These are phyloP conservation scores for Xylariales sp. DNA, from an alignment of 2,329 filamentous ascomycete genomes.

Conservation along the genomic window DNA sequence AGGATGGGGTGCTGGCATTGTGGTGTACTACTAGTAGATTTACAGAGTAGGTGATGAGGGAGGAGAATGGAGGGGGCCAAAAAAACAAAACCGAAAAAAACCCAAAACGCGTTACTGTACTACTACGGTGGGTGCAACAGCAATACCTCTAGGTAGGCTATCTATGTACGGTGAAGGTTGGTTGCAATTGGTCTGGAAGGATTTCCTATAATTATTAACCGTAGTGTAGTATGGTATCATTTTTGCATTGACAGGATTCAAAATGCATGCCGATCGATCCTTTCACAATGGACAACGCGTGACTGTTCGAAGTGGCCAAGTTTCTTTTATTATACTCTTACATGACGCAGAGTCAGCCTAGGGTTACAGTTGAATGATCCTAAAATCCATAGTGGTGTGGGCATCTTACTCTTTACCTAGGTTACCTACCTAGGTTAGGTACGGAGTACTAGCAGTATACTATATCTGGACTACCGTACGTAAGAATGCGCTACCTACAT, in stretches of 20 bases:
- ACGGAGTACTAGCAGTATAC: too few species aligned
- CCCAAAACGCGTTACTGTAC: too few species aligned
- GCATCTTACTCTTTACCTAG: background rate
- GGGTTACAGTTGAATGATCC: constrained; percentile 35
- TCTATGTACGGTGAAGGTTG: background rate
- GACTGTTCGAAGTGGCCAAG: constrained; percentile 23
- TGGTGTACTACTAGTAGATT: too few species aligned
- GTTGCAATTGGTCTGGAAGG: constrained; percentile 1
- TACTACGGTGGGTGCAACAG: background rate
- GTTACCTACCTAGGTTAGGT: background rate
- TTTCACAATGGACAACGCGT: constrained; percentile 17
- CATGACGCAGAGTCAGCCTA: constrained; percentile 37
- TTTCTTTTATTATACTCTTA: constrained; percentile 37
- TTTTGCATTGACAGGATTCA: constrained; percentile 28
- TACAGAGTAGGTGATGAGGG: too few species aligned
- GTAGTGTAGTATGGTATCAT: constrained; percentile 10
- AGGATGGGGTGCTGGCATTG: too few species aligned
- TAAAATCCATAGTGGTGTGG: constrained; percentile 5
- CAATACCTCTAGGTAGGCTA: background rate
- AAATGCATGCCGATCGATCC: constrained; percentile 20
- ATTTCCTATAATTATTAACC: constrained; percentile 17
- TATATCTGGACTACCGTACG: constrained; percentile 10
- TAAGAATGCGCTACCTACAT: background rate
- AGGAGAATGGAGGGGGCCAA: too few species aligned
- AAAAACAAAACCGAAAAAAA: too few species aligned